Conservation (phyloP, 2,329 filamentous ascomycete species). For the Sarocladiaceae sp. region DNA sequence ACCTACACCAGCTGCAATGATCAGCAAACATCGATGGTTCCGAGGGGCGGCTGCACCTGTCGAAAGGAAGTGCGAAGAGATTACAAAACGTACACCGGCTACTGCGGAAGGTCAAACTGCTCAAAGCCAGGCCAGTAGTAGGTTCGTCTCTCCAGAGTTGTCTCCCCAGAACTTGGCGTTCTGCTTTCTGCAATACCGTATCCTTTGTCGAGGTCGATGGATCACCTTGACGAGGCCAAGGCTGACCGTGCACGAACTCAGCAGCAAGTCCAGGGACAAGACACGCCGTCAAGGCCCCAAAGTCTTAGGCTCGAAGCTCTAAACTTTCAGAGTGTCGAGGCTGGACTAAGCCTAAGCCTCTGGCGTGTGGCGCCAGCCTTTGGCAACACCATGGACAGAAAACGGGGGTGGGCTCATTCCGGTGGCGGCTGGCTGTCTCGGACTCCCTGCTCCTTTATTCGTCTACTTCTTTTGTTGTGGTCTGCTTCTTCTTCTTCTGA, state of each 20-base stretch:
- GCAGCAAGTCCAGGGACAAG: neutral
- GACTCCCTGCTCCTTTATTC: neutral
- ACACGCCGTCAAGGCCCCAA: neutral
- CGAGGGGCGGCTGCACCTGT: neutral
- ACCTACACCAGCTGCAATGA: neutral
- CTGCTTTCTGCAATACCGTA: no score
- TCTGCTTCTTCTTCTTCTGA: neutral
- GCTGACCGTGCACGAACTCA: no score
- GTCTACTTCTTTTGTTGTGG: neutral
- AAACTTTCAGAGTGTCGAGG: no score
- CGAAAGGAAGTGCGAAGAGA: neutral
- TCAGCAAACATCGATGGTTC: neutral
- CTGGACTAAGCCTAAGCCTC: neutral
- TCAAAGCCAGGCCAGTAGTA: neutral
- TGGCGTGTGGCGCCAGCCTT: neutral
- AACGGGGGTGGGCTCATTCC: neutral
- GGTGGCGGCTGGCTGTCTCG: neutral
- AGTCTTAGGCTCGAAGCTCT: neutral
- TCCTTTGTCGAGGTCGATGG: no score
- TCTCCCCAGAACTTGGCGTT: no score
- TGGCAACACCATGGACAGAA: neutral
- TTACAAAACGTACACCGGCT: neutral
- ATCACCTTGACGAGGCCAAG: no score
- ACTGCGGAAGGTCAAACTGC: constrained; percentile 3
- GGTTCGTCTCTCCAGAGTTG: neutral